Percentiles rank a stretch among this genome's conserved stretches.
phyloP scores from a whole-genome alignment of 495 filamentous ascomycete genomes.

The Patellaria atrata region DNA sequence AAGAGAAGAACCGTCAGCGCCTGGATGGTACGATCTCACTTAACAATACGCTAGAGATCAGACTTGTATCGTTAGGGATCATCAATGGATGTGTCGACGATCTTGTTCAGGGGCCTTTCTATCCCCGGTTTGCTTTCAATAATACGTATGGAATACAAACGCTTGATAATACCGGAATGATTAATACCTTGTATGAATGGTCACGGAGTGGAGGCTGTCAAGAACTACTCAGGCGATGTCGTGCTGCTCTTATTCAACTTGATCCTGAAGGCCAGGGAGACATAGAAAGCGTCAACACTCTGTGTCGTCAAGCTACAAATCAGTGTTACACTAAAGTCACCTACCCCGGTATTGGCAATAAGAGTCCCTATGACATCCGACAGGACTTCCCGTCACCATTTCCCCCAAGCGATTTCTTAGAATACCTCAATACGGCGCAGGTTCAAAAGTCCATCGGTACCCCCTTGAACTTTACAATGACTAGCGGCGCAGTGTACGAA shows the following conservation, averaged over 20 bases:
- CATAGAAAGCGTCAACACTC: constrained; percentile 14
- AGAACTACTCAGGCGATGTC: constrained; percentile 18
- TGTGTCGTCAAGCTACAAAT: constrained; percentile 16
- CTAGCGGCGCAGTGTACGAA: constrained; percentile 13
- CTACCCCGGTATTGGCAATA: constrained; percentile 4
- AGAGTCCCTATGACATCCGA: constrained; percentile 25
- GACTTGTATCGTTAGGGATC: constrained; percentile 30
- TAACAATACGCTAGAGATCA: constrained; percentile 30
- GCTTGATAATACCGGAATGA: constrained; percentile 16
- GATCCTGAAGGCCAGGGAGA: constrained; percentile 25
- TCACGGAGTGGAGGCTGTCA: constrained; percentile 13
- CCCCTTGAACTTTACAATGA: constrained; percentile 24
- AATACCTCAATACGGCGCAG: constrained; percentile 25
- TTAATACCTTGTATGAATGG: constrained; percentile 18
- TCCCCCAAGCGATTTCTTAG: constrained; percentile 21
- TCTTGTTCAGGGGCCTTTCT: constrained; percentile 22
- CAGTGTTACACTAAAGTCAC: constrained; percentile 9
- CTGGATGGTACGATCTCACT: constrained; percentile 22
- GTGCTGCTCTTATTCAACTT: constrained; percentile 9
- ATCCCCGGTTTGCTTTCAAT: constrained; percentile 23
- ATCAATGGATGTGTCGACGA: constrained; percentile 31
- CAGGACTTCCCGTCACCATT: constrained; percentile 15
- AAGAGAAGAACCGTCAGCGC: constrained; percentile 29
- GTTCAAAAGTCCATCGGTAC: constrained; percentile 26
- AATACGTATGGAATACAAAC: constrained; percentile 28